These are phyloP conservation scores for Candida frijolesensis DNA, from an alignment of 1,139 yeast species.

Conservation along the genomic window DNA sequence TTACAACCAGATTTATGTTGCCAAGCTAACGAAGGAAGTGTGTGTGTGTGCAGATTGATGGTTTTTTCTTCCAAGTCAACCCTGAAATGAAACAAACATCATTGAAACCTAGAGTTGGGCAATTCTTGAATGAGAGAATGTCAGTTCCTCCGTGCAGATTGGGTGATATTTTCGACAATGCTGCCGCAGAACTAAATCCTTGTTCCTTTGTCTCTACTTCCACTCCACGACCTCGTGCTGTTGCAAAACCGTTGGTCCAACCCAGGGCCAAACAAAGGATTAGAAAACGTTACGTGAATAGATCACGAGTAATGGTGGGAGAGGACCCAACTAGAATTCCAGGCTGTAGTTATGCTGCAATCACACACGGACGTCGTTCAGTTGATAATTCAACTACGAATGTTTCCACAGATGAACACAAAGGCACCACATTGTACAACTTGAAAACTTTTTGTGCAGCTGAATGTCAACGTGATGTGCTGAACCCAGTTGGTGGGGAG, in stretches of 20 bases:
- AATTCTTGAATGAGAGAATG: background rate
- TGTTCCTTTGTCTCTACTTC: constrained; percentile 11
- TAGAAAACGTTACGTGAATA: no score
- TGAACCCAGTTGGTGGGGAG: background rate
- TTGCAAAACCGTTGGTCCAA: background rate
- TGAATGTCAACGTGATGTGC: background rate
- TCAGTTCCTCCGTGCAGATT: constrained; percentile 5
- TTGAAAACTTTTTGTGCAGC: constrained; percentile 10
- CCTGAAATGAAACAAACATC: background rate
- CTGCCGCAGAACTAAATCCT: background rate
- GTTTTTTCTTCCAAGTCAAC: background rate
- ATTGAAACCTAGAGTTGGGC: background rate
- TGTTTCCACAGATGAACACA: background rate
- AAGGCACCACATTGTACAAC: background rate
- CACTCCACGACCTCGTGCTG: constrained; percentile 7
- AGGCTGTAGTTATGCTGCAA: no score
- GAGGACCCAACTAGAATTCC: no score
- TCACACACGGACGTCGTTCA: no score
- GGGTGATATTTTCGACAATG: constrained; percentile 4
- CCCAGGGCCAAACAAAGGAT: background rate
- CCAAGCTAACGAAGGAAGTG: background rate
- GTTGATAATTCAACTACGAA: no score
- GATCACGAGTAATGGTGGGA: no score
- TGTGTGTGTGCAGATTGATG: no score
- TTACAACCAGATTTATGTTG: background rate